Evolutionary conservation across 2,329 filamentous ascomycete genomes (phyloP).

Genomic region (Chaetoscypha palmicola): DNA sequence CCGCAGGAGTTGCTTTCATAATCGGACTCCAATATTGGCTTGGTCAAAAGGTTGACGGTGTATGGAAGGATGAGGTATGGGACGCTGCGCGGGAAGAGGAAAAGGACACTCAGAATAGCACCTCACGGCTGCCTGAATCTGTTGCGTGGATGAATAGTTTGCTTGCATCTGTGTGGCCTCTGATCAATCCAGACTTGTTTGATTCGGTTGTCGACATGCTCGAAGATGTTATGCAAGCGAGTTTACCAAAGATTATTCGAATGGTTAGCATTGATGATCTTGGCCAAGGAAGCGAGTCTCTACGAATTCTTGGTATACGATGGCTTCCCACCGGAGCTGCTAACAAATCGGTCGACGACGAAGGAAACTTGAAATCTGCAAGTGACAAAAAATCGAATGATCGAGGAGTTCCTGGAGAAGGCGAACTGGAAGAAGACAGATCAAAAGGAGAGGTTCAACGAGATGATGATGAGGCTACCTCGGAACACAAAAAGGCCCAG

Average conservation of each 20-base stretch:
- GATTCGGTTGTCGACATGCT: slow-evolving; percentile 61
- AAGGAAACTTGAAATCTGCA: slow-evolving; percentile 44
- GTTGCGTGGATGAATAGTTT: slow-evolving; percentile 67
- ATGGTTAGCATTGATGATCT: slow-evolving; percentile 73
- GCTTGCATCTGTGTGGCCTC: slow-evolving; percentile 61
- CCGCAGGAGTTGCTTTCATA: slow-evolving; percentile 26
- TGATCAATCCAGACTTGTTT: slow-evolving; percentile 71
- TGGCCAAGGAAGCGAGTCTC: slow-evolving; percentile 64
- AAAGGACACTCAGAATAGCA: slow-evolving; percentile 33
- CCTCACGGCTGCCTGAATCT: slow-evolving; percentile 34
- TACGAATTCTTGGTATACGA: slow-evolving; percentile 63
- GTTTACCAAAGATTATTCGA: slow-evolving; percentile 58
- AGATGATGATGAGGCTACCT: slow-evolving; percentile 25
- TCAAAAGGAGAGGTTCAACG: slow-evolving; percentile 30
- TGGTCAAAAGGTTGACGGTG: slow-evolving; percentile 50
- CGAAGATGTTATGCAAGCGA: slow-evolving; percentile 76
- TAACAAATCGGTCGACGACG: slow-evolving; percentile 49
- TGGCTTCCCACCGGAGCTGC: slow-evolving; percentile 69
- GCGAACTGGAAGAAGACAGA: slow-evolving; percentile 29
- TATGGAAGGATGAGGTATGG: slow-evolving; percentile 66
- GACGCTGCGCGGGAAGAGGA: slow-evolving; percentile 51
- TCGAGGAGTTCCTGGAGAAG: slow-evolving; percentile 37
- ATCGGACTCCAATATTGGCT: slow-evolving; percentile 53
- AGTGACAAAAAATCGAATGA: slow-evolving; percentile 42
- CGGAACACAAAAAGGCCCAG: slow-evolving; percentile 26